phyloP scores from a whole-genome alignment of 2,329 filamentous ascomycete genomes.

The Talaromyces atroroseus region DNA sequence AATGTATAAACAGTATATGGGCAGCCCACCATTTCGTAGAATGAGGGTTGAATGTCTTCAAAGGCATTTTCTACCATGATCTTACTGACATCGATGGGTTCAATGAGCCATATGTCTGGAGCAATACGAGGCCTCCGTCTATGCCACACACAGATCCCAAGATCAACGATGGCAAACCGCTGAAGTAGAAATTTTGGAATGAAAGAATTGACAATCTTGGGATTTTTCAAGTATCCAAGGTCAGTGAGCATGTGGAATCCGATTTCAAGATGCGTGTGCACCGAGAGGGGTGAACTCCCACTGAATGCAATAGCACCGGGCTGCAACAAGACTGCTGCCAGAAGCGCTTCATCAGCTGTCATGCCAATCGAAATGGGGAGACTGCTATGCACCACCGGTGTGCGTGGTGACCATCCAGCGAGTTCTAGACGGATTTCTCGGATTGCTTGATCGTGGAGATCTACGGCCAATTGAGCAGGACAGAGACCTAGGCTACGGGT shows the following conservation, averaged over 20 bases:
- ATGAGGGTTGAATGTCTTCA: not conserved
- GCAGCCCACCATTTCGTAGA: not conserved
- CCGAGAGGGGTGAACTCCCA: not conserved
- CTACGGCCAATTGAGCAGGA: not conserved
- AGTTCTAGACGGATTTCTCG: not conserved
- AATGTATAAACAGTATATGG: not conserved
- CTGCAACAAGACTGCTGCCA: not conserved
- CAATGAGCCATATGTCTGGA: not conserved
- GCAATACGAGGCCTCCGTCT: not conserved
- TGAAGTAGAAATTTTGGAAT: not conserved
- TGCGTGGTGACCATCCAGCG: not conserved
- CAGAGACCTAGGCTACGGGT: not conserved
- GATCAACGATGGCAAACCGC: not conserved
- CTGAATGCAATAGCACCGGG: not conserved
- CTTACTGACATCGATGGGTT: not conserved
- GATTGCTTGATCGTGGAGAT: not conserved
- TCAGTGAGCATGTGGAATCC: not conserved
- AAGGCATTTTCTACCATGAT: not conserved
- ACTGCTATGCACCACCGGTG: not conserved
- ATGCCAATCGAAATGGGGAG: not conserved
- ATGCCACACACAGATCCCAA: not conserved
- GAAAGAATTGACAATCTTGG: not conserved
- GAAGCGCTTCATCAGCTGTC: not conserved
- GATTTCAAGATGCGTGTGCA: not conserved
- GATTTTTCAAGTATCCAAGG: not conserved